These are phyloP conservation scores for Colletotrichum sp. DNA, from an alignment of 2,329 filamentous ascomycete species.

Conservation along the genomic window DNA sequence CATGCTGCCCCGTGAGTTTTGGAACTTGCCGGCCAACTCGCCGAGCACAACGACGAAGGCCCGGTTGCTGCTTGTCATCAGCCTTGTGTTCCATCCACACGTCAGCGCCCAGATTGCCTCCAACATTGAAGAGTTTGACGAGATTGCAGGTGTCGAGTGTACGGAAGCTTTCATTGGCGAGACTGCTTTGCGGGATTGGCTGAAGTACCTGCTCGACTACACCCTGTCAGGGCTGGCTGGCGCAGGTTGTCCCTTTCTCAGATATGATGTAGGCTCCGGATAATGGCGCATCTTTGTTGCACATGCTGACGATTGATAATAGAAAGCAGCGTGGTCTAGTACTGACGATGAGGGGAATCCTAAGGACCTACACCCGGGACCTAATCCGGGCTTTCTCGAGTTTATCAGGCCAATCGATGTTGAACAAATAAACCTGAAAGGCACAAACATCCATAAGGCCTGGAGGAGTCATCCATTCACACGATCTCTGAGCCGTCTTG, in stretches of 20 bases:
- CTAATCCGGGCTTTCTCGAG: rapidly evolving
- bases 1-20: neutral
- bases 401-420: neutral
- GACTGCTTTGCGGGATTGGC: rapidly evolving
- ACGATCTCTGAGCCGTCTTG: neutral
- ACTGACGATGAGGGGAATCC: neutral
- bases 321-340: neutral
- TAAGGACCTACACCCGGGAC: neutral
- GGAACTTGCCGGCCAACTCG: neutral
- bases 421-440: neutral
- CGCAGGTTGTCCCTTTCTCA: neutral
- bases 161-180: neutral
- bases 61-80: neutral
- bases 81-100: neutral
- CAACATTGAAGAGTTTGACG: neutral
- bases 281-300: neutral
- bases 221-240: neutral
- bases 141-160: neutral
- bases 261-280: neutral
- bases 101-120: neutral
- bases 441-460: neutral
- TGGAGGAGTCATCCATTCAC: neutral
- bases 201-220: neutral
- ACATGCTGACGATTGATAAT: neutral
- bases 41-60: neutral